Evolutionary conservation across 257 asterid species (phyloP), one percentile per base, ranked within the genome.

Genomic region (Sherardia arvensis): DNA sequence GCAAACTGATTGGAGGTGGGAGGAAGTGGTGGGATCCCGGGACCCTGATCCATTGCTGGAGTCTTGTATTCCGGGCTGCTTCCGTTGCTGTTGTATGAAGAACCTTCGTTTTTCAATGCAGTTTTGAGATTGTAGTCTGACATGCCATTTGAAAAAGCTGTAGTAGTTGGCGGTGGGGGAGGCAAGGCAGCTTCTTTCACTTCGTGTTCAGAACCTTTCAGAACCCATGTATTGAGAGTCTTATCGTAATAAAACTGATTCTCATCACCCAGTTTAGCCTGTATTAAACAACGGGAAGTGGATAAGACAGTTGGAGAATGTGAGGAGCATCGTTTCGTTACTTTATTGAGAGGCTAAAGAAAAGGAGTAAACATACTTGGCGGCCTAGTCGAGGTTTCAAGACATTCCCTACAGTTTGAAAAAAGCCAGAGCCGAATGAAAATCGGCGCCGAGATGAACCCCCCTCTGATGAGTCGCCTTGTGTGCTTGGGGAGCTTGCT

Each of bases 151-250:
- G 81, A 94, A 66, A 90, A 90, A 75, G 69, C 79, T n/a, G 94
- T 45, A 0, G 94, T 45, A 0, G 84, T 65, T 25, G 99, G 97
- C n/a, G 99, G 97, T 62, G 97, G 96, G 32, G 99, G 94, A 61
- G 95, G 84, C 76, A 78, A 82, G 60, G 82, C 82, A 2, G 86
- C 74, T 80, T 87, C 97, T 69, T 74, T 84, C 32, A 87, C 79
- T 26, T 94, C 92, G 57, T 80, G 80, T 34, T 67, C 88, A 51
- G 81, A 91, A 32, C 99, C 97, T 84, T 90, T 96, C 83, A 90
- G 97, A 59, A 93, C 96, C 99, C 99, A 93, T 77, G 96, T 85
- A 82, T 90, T 87, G 64, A 87, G 95, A 62, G 87, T 84, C 65
- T 87, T 96, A 45, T 90, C 95, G 60, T 84, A 93, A 73, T 87